Evolutionary conservation across 345 rosid genomes (phyloP).

Genomic region (Eucalyptus grandis): DNA sequence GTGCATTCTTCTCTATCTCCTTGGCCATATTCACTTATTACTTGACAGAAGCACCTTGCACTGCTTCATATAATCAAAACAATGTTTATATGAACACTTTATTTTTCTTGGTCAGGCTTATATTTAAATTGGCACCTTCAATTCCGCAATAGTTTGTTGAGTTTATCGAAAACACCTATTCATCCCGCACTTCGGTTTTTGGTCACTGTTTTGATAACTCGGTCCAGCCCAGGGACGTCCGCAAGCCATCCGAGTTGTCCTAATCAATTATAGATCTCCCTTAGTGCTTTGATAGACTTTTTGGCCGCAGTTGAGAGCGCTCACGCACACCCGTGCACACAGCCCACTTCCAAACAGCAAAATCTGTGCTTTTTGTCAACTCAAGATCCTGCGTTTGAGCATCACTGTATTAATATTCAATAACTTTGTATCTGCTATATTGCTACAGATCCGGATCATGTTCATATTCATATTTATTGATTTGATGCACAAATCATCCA

Average conservation of each 20-base stretch:
- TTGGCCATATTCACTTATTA: no score
- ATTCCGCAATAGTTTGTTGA: no score
- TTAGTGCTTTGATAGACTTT: background rate
- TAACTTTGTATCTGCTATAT: background rate
- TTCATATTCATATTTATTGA: background rate
- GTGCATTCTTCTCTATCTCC: no score
- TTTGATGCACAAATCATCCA: background rate
- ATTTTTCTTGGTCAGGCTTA: no score
- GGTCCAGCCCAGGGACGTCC: slow-evolving; percentile 58
- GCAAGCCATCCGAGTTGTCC: slow-evolving; percentile 41
- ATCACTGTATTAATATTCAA: background rate
- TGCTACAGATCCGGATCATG: background rate
- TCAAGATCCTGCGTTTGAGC: background rate
- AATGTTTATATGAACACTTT: no score
- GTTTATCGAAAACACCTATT: no score
- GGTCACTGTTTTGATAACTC: slow-evolving; percentile 13
- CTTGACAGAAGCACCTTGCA: no score
- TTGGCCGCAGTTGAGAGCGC: background rate
- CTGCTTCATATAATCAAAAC: no score
- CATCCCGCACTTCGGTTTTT: slow-evolving; percentile 52
- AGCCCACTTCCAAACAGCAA: background rate
- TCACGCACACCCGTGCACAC: background rate
- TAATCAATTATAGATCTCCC: background rate
- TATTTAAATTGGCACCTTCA: no score
- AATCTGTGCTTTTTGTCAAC: background rate